Percentiles rank a stretch among this genome's conserved stretches.
Conservation (phyloP, 495 filamentous ascomycete genomes). For the Rostrohypoxylon terebratum region DNA sequence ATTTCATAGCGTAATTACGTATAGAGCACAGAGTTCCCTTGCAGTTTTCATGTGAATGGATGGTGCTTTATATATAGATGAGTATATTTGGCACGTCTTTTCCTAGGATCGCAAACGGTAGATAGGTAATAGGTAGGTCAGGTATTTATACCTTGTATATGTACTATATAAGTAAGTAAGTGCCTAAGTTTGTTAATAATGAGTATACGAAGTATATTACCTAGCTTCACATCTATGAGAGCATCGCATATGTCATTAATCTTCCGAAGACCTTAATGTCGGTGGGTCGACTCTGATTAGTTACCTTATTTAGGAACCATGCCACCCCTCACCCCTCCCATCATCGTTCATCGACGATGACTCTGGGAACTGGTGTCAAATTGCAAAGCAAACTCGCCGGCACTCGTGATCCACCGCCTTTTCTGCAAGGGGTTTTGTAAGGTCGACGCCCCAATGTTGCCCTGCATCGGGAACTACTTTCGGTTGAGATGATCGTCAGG, state of each 20-base stretch:
- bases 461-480: slow-evolving; percentile 41
- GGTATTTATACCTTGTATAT: too few relatives aligned
- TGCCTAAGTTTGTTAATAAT: slow-evolving; percentile 13
- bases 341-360: slow-evolving; percentile 12
- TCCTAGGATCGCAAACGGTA: background rate
- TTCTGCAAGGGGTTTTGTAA: slow-evolving; percentile 41
- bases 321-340: background rate
- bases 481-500: slow-evolving; percentile 42
- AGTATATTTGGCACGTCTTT: background rate
- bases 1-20: slow-evolving; percentile 12
- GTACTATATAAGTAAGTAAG: too few relatives aligned
- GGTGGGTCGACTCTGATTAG: slow-evolving; percentile 7
- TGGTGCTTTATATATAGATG: background rate
- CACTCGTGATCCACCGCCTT: slow-evolving; percentile 39
- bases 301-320: slow-evolving; percentile 4
- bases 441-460: slow-evolving; percentile 25
- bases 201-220: slow-evolving; percentile 21
- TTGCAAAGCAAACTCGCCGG: slow-evolving; percentile 28
- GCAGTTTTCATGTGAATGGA: slow-evolving; percentile 1
- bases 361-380: slow-evolving; percentile 11
- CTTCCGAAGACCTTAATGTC: background rate
- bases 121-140: slow-evolving; percentile 1
- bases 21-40: background rate
- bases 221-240: slow-evolving; percentile 8
- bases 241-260: slow-evolving; percentile 30